These are phyloP conservation scores for Endocalyx cinctus DNA, from an alignment of 2,329 filamentous ascomycete genomes.

Conservation along the genomic window DNA sequence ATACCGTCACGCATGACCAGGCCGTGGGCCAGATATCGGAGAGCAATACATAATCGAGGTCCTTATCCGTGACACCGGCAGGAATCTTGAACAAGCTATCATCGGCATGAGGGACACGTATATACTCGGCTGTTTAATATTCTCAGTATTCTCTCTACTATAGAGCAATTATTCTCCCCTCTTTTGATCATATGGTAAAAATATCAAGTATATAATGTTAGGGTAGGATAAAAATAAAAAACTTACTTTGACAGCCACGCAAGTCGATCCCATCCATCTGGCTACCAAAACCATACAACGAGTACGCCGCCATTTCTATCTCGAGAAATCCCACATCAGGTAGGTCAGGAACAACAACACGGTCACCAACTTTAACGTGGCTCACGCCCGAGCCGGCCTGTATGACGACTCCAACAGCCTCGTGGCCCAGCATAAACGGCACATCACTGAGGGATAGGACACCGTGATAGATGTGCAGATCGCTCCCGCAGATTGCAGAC, in stretches of 20 bases:
- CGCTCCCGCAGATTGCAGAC: conserved; percentile 30
- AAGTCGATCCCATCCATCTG: conserved; percentile 1
- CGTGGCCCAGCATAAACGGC: conserved; percentile 31
- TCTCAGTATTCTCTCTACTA: too few species aligned
- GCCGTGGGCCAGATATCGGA: conserved; percentile 27
- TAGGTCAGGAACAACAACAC: conserved; percentile 32
- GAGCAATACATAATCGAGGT: conserved; percentile 21
- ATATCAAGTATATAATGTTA: too few species aligned
- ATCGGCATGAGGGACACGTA: conserved; percentile 16
- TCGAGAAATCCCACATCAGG: conserved; percentile 12
- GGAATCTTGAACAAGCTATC: conserved; percentile 12
- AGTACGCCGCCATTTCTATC: too few species aligned
- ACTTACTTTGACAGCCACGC: neutral
- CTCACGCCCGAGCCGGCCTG: conserved; percentile 30
- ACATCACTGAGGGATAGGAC: conserved; percentile 8
- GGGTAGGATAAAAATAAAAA: too few species aligned
- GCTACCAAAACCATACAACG: neutral
- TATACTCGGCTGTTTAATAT: conserved; percentile 16
- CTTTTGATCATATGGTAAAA: too few species aligned
- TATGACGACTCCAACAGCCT: conserved; percentile 36
- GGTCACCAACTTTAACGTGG: conserved; percentile 31
- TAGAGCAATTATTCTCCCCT: too few species aligned
- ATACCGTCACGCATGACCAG: conserved; percentile 34
- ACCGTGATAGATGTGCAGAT: conserved; percentile 31
- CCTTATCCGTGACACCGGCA: conserved; percentile 6